These are phyloP conservation scores for Binderoboletus segoi DNA, from an alignment of 1,284 basidiomycete species.

Conservation along the genomic window DNA sequence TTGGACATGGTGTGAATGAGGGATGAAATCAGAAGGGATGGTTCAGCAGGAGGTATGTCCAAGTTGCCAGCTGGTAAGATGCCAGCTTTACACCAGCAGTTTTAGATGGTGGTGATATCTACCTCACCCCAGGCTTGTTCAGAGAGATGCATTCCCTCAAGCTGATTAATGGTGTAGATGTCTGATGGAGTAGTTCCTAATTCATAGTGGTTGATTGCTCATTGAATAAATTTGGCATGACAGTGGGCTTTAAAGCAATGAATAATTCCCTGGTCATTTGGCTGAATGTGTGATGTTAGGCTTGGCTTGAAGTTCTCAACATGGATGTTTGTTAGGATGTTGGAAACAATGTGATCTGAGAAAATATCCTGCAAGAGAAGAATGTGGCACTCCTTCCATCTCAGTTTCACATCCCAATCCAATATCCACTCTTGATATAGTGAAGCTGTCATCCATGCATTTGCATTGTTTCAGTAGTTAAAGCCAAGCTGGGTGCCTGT, in stretches of 20 bases:
- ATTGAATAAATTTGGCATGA: not conserved
- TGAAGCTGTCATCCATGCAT: not conserved
- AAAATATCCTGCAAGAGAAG: slow-evolving; percentile 8
- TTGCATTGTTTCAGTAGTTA: not conserved
- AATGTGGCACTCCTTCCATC: not conserved
- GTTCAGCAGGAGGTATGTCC: too few species aligned
- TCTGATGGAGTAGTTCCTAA: not conserved
- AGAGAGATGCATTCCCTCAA: not conserved
- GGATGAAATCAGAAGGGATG: not conserved
- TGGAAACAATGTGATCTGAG: not conserved
- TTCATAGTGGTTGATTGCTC: not conserved
- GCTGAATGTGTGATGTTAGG: slow-evolving; percentile 2
- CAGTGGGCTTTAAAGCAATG: slow-evolving; percentile 4
- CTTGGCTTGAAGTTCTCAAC: slow-evolving; percentile 2
- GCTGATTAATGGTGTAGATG: not conserved
- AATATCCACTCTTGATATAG: not conserved
- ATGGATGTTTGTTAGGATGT: not conserved
- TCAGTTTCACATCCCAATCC: not conserved
- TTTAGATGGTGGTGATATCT: not conserved
- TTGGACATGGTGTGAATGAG: not conserved
- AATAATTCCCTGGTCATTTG: slow-evolving; percentile 5
- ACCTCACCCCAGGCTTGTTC: too few species aligned
- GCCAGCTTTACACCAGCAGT: slow-evolving; percentile 12
- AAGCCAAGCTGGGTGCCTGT: not conserved
- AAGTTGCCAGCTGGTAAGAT: slow-evolving; percentile 5